Percentiles rank a stretch among this genome's conserved stretches.
Conservation (phyloP, 805 yeast species). For the Lachancea quebecensis region DNA sequence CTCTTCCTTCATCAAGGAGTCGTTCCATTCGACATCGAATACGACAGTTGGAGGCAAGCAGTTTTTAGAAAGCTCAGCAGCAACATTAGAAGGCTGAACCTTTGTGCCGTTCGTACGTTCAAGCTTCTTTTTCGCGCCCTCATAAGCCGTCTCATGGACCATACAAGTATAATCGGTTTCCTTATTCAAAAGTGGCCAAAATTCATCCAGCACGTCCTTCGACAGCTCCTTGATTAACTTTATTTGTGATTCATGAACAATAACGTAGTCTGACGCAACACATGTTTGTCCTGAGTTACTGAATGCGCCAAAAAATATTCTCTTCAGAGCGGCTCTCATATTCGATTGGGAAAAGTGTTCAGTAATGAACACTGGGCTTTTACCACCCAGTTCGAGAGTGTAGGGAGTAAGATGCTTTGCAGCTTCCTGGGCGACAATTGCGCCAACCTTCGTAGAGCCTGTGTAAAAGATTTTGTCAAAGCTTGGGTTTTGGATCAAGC, state of each 20-base stretch:
- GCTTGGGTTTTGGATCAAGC: constrained; percentile 46
- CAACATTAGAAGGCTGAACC: constrained; percentile 38
- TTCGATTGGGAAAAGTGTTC: constrained; percentile 40
- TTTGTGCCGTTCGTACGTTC: constrained; percentile 43
- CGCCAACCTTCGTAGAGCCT: constrained; percentile 73
- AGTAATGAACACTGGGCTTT: constrained; percentile 75
- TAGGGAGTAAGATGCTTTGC: constrained; percentile 80
- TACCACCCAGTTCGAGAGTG: constrained; percentile 84
- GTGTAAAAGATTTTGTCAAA: constrained; percentile 84
- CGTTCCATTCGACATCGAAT: constrained; percentile 55
- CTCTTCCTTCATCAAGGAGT: constrained; percentile 67
- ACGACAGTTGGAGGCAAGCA: constrained; percentile 70
- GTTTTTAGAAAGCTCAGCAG: constrained; percentile 35
- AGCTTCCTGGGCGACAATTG: constrained; percentile 69
- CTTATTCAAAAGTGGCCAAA: constrained; percentile 38
- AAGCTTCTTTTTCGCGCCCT: constrained; percentile 40
- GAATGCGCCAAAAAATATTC: constrained; percentile 74
- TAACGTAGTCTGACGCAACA: constrained; percentile 77
- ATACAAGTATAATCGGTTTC: constrained; percentile 52
- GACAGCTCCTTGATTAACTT: constrained; percentile 40
- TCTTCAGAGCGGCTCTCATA: constrained; percentile 42
- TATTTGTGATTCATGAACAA: constrained; percentile 56
- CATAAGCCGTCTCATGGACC: constrained; percentile 47
- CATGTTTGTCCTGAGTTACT: constrained; percentile 87
- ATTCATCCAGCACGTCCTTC: constrained; percentile 36